Base-by-base conservation (phyloP, 106 monocot species). In the Dendrobium huoshanense region DNA sequence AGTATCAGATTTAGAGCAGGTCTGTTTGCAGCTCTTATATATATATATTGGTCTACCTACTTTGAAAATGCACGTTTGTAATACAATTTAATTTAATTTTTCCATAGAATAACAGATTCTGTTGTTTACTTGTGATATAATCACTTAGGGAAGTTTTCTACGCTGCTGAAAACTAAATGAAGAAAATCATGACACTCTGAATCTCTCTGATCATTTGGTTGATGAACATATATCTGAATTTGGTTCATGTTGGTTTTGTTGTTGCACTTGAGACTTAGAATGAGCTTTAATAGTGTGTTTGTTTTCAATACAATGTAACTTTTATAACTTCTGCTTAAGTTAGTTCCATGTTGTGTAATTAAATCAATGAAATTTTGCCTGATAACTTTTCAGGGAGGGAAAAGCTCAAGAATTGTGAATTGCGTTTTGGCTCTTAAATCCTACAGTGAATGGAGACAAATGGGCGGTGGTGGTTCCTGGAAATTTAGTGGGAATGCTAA, bases 1-100 rank as follows among this genome's bases (percentile, higher is more conserved):
- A 84, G 95, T 94, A 65, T 99, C 92, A 31, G 98, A 99, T 85
- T 81, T 99, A 15, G 98, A 99, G 80, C 89, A 99, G 92, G 98
- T 99, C 15, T n/a, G 82, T 65, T 78, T 78, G 55, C 40, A 59
- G 40, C 40, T 77, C 49, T 13, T 31, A 54, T 33, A 20, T 70
- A 47, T 47, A 47, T 47, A 9, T 6, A 47, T 31, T 11, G 7
- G 48, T 48, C 1, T 48, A 48, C 11, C 7, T 11, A 7, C 48
- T 48, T 48, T 48, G 11, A 11, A 48, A 9, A 51, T 51, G 2
- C 13, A 13, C 13, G 13, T 3, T 51, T 51, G 10, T 51, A 10
- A 51, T 51, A 51, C 51, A 51, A 51, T 13, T 51, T 51, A 2
- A 51, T 51, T 47, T 9, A 47, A 8, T 15, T 51, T 51, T 2